Percentiles rank a stretch among this genome's conserved stretches.
These are phyloP conservation scores for Phytophthora melonis DNA, from an alignment of 352 stramenopile species.

Conservation along the genomic window DNA sequence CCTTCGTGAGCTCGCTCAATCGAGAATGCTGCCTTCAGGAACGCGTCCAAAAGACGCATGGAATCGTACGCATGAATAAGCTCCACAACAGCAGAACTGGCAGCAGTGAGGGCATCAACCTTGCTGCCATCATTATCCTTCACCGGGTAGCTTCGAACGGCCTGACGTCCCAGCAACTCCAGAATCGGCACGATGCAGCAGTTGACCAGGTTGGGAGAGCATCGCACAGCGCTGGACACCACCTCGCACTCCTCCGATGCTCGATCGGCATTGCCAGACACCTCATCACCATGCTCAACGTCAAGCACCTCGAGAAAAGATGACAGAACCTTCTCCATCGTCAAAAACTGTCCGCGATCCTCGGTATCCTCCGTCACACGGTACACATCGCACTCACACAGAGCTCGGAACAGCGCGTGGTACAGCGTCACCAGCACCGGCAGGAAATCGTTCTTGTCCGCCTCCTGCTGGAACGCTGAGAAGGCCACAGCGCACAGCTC, in stretches of 20 bases:
- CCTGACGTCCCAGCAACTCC: conserved; percentile 54
- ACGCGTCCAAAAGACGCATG: conserved; percentile 82
- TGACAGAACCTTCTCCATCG: conserved; percentile 81
- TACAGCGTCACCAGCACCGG: conserved; percentile 59
- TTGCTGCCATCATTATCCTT: conserved; percentile 6
- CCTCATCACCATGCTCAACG: conserved; percentile 13
- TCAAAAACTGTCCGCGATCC: conserved; percentile 79
- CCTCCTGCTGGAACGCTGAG: conserved; percentile 49
- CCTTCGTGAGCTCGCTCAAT: conserved; percentile 43
- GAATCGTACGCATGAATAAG: conserved; percentile 84
- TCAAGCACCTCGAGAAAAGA: conserved; percentile 49
- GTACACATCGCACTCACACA: conserved; percentile 82
- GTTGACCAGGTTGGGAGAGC: conserved; percentile 82
- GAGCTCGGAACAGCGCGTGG: conserved; percentile 67
- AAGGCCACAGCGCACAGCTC: conserved; percentile 78
- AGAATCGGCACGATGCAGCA: conserved; percentile 72
- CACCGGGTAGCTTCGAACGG: conserved; percentile 13
- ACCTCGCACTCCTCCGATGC: conserved; percentile 50
- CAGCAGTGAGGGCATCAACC: conserved; percentile 10
- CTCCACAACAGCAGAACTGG: conserved; percentile 58
- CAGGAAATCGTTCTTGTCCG: conserved; percentile 34
- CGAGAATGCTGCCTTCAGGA: conserved; percentile 54
- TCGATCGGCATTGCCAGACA: conserved; percentile 26
- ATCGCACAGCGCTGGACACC: conserved; percentile 70
- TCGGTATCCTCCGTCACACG: conserved; percentile 88